Evolutionary conservation across 352 stramenopile genomes (phyloP), one percentile per base, ranked within the genome.

Genomic region (Pythium volutum): DNA sequence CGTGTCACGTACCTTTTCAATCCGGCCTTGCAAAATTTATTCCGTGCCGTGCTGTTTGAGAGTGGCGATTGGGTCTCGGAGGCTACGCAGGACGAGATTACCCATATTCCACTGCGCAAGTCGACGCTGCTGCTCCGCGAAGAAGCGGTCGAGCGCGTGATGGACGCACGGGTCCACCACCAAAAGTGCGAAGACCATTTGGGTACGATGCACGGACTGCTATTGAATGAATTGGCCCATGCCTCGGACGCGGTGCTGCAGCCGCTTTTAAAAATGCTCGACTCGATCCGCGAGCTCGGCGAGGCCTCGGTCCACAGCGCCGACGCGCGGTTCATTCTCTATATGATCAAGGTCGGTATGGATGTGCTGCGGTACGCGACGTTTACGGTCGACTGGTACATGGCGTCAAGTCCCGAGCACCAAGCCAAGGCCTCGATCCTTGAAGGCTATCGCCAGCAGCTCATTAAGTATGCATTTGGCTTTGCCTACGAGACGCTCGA

Each of bases 141-240:
- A 64, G 86, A 95, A 67, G 81, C 84, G 4, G 73, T 95, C 39
- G 72, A 90, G 59, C 71, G 76, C 29, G 84, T 79, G 8, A 79
- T 92, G 43, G 82, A 95, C 62, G 86, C 82, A 9, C 69, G 81
- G 15, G 66, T 91, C 22, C 71, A 84, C 39, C 83, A 94, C 48
- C 83, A 95, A 50, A 87, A 89, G 55, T 91, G 80, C 47, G 84
- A 89, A 69, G 84, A 96, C 25, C 75, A 96, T 59, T 75, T 99
- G 25, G 89, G 96, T 10, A 99, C 97, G 2, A 96, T 98, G 69
- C 94, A 97, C 56, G 97, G 97, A 4, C 91, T 98, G 23, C 76
- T 99, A 14, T 90, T 99, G 50, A 99, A 99, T 69, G 97, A 99
- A 66, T 87, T 99, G 46, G 80, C 96, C 15, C 97, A 98, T 71